These are phyloP conservation scores for Coemansia sp. DNA, from an alignment of 192 early-diverging fungal species.

Conservation along the genomic window DNA sequence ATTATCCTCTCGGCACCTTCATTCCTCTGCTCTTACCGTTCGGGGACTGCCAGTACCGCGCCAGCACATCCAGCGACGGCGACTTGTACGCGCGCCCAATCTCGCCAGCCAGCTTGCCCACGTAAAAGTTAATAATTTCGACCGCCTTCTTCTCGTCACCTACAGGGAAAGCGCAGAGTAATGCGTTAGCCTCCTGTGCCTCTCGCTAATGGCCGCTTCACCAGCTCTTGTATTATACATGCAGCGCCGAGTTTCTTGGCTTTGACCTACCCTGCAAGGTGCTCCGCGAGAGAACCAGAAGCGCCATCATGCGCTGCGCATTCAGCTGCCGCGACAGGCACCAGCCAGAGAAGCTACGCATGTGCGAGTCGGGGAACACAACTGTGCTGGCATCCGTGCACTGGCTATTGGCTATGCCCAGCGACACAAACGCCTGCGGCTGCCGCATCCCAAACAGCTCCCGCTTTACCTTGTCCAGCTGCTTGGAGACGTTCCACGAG, in stretches of 20 bases:
- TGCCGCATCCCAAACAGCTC: conserved; percentile 26
- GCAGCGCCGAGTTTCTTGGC: no score
- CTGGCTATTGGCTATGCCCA: conserved; percentile 25
- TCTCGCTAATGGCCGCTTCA: no score
- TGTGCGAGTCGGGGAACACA: conserved; percentile 18
- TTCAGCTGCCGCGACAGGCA: conserved; percentile 48
- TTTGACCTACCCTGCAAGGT: conserved; percentile 35
- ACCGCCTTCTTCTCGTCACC: conserved; percentile 41
- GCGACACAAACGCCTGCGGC: conserved; percentile 14
- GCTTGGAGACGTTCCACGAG: conserved; percentile 32
- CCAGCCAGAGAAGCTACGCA: conserved; percentile 27
- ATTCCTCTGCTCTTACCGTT: conserved; percentile 15
- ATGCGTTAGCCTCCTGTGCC: no score
- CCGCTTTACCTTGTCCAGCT: conserved; percentile 34
- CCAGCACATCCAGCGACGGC: conserved; percentile 32
- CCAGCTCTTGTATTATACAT: no score
- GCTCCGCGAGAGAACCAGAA: conserved; percentile 33
- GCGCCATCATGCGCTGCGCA: conserved; percentile 46
- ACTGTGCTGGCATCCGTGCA: conserved; percentile 14
- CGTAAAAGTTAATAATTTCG: conserved; percentile 50
- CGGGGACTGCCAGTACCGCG: conserved; percentile 41
- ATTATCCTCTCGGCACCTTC: neutral
- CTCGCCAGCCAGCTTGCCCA: conserved; percentile 30
- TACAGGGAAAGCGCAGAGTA: conserved; percentile 13
- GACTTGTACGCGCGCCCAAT: conserved; percentile 36